A percentile compares a stretch with the other conserved stretches of the same genome.
phyloP scores from a whole-genome alignment of 345 rosid genomes.

The Eucalyptus melliodora region DNA sequence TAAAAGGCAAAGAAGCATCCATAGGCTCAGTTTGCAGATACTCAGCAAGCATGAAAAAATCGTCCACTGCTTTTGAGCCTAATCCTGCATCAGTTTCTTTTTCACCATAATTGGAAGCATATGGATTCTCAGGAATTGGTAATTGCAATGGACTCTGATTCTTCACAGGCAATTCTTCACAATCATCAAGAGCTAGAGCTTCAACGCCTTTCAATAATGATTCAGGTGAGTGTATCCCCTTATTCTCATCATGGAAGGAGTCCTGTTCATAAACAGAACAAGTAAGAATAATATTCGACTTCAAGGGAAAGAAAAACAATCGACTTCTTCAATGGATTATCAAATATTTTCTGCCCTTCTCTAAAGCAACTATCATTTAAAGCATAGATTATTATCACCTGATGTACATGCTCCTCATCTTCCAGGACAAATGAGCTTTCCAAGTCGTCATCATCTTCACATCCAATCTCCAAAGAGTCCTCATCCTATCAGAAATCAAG shows the following conservation, averaged over 20 bases:
- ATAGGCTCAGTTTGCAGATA: neutral
- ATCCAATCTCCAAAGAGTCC: neutral
- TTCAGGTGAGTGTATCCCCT: conserved; percentile 18
- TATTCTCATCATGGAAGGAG: neutral
- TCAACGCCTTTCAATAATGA: conserved; percentile 21
- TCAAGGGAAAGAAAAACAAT: neutral
- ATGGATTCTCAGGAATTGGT: neutral
- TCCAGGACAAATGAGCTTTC: neutral
- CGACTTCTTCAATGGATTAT: neutral
- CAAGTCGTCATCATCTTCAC: neutral
- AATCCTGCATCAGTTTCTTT: neutral
- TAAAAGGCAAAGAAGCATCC: neutral
- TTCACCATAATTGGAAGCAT: neutral
- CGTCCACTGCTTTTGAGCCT: neutral
- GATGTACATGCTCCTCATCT: neutral
- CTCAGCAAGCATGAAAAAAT: neutral
- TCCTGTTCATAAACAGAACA: neutral
- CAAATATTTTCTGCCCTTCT: neutral
- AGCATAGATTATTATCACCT: neutral
- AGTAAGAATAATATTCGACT: neutral
- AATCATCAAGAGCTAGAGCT: conserved; percentile 21
- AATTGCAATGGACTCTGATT: conserved; percentile 16
- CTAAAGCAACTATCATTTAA: neutral
- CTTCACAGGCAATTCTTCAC: conserved; percentile 5
- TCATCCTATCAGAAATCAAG: neutral